Evolutionary conservation across 2,329 filamentous ascomycete genomes (phyloP).

Genomic region (Uncinocarpus reesii): DNA sequence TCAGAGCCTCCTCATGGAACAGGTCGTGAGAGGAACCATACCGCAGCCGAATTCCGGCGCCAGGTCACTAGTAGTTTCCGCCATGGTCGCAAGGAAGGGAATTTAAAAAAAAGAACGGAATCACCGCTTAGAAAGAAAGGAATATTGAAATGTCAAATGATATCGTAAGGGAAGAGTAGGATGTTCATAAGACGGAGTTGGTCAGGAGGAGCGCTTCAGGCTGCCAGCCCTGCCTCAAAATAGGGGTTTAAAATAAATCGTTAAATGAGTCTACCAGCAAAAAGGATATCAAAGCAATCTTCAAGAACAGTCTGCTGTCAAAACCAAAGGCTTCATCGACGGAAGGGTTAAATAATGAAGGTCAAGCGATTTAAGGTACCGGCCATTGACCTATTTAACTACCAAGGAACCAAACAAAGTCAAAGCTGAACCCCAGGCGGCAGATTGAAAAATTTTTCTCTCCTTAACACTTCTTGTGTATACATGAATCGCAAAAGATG

Average conservation of each 20-base stretch:
- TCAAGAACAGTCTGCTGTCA: background rate
- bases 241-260: too few species aligned
- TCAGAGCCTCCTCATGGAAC: background rate
- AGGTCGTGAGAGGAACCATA: slow-evolving; percentile 20
- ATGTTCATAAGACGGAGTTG: background rate
- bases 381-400: background rate
- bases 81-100: background rate
- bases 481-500: too few species aligned
- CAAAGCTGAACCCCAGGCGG: background rate
- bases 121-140: background rate
- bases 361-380: background rate
- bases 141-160: background rate
- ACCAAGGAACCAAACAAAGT: background rate
- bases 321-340: background rate
- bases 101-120: background rate
- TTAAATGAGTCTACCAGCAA: background rate
- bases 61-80: background rate
- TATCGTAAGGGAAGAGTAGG: background rate
- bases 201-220: background rate
- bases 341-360: too few species aligned
- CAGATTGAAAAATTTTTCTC: background rate
- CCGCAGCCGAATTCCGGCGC: slow-evolving; percentile 35
- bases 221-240: too few species aligned
- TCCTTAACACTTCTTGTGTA: too few species aligned
- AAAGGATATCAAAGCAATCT: background rate